Evolutionary conservation across 1,139 yeast species (phyloP).

Genomic region (Geotrichum reessii): DNA sequence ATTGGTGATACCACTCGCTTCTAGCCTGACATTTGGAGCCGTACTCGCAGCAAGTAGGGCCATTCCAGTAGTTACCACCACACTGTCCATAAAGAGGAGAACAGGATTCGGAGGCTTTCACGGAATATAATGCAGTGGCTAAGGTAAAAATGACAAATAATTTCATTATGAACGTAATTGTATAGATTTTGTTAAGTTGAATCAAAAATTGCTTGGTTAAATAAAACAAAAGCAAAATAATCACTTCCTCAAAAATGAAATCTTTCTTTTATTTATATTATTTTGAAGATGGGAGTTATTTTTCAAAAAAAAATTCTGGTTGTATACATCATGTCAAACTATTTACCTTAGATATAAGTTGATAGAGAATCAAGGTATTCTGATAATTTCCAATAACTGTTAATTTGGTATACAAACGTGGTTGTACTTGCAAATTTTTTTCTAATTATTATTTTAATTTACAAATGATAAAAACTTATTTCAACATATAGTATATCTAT

Average conservation of each 20-base stretch:
- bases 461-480: no score
- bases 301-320: no score
- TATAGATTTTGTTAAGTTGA: not conserved
- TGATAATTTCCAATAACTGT: no score
- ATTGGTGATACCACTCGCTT: constrained; percentile 17
- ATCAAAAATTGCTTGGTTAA: not conserved
- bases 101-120: constrained; percentile 1
- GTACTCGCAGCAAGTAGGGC: constrained; percentile 17
- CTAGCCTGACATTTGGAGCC: constrained; percentile 11
- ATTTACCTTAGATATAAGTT: not conserved
- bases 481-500: no score
- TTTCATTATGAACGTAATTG: not conserved
- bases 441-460: no score
- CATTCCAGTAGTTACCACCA: constrained; percentile 16
- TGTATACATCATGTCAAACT: not conserved
- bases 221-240: not conserved
- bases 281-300: no score
- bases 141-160: not conserved
- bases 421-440: no score
- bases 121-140: not conserved
- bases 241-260: not conserved
- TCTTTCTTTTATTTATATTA: not conserved
- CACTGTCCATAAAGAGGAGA: constrained; percentile 16
- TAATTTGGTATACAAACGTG: no score
- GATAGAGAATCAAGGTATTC: no score